phyloP scores from a whole-genome alignment of 2,329 filamentous ascomycete genomes.

The Zasmidium cellare region DNA sequence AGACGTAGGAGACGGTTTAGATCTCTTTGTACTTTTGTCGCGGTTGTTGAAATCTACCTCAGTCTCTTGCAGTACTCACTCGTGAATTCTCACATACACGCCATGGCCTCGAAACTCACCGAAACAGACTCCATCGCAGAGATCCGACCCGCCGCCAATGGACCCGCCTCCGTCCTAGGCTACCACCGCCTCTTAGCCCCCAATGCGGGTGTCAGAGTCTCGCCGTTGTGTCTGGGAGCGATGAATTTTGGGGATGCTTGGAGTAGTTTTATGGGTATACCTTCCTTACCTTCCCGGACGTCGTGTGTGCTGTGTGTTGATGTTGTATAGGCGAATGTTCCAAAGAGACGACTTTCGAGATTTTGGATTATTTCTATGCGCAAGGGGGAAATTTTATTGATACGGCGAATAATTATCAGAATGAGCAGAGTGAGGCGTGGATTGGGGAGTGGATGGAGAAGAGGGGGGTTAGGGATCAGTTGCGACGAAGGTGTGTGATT shows the following conservation, averaged over 20 bases:
- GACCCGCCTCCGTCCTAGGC: conserved; percentile 1
- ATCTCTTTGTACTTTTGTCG: no score
- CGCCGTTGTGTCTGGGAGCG: conserved; percentile 53
- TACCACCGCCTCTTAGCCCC: conserved; percentile 51
- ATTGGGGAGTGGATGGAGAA: conserved; percentile 31
- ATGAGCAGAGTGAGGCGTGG: conserved; percentile 34
- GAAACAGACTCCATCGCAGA: neutral
- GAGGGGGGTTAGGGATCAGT: conserved; percentile 37
- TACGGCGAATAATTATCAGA: conserved; percentile 41
- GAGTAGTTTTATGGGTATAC: conserved; percentile 32
- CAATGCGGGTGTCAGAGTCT: conserved; percentile 51
- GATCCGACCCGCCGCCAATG: neutral
- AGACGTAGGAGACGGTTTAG: no score
- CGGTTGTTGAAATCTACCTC: no score
- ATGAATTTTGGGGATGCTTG: conserved; percentile 58
- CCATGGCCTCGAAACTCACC: neutral
- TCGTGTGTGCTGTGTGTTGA: conserved; percentile 19
- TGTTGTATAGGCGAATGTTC: conserved; percentile 31
- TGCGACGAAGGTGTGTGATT: conserved; percentile 16
- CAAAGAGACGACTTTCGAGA: conserved; percentile 33
- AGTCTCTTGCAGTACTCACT: no score
- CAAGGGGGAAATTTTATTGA: conserved; percentile 42
- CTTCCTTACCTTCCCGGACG: conserved; percentile 38
- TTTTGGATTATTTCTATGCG: conserved; percentile 35
- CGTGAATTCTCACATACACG: no score